Base-by-base conservation (phyloP, 2,329 filamentous ascomycete species). In the Penicillium oxalicum region DNA sequence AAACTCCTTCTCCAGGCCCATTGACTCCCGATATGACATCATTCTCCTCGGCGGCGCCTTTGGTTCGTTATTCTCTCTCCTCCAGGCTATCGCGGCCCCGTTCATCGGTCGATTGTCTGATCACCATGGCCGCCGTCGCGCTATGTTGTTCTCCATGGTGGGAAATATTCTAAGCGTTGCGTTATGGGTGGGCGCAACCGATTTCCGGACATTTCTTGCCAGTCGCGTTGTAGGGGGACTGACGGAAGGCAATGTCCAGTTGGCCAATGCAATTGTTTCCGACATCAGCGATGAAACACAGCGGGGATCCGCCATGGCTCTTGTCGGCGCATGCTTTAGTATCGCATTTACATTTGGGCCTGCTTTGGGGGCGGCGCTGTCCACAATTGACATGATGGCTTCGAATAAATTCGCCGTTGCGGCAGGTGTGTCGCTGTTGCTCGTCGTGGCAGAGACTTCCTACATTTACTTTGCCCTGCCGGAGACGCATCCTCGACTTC, bases 11-110 rank as follows among this genome's bases (percentile, higher is more conserved):
- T 83, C 88, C 33, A 84, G 84, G 45, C 90, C 91, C 35, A 96
- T 97, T 68, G 91, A 95, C 65, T 90, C 90, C 51, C 84, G 89
- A 74, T 95, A 97, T 75, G 93, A 97, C 67, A 95, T 97, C 59
- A 90, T 97, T 18, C 79, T 97, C 37, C 81, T 97, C 4, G 91
- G 91, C 47, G 91, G 93, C 40, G 91, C 91, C 13, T 76, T 97
- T 33, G 91, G 91, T 55, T 95, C 90, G 49, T 76, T 97, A 24
- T 97, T 97, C 75, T 91, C 86, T 9, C 78, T 96, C 40, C 83
- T 95, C 40, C 91, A 97, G 68, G 91, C 91, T 44, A 74, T 96
- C 48, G 91, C 91, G 0, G 94, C 90, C 1, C 91, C 91, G 12
- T 74, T 96, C 8, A 42, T 42, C 40, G 29, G 40, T 26, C 9